A percentile compares a stretch with the other conserved stretches of the same genome.
phyloP scores from a whole-genome alignment of 2,329 filamentous ascomycete species.

The Xylogone sp. region DNA sequence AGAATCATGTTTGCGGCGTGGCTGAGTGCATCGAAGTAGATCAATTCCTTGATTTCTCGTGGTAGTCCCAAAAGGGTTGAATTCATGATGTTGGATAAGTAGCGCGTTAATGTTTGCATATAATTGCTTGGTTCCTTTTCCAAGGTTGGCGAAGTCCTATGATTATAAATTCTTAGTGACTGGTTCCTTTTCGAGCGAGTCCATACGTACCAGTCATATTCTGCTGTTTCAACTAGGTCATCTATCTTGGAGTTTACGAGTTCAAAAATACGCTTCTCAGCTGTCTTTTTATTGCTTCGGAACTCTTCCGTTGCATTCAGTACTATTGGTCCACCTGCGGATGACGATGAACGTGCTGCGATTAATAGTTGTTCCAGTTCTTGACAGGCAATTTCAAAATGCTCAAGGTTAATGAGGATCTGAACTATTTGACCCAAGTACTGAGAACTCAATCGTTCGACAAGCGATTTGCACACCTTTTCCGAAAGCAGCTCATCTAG shows the following conservation, averaged over 20 bases:
- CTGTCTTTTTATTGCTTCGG: slow-evolving; percentile 85
- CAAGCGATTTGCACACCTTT: slow-evolving; percentile 86
- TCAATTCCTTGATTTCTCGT: slow-evolving; percentile 92
- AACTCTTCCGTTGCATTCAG: slow-evolving; percentile 85
- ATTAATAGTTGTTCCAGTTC: slow-evolving; percentile 86
- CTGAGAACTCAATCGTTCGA: slow-evolving; percentile 84
- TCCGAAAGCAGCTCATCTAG: slow-evolving; percentile 92
- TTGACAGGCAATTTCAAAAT: slow-evolving; percentile 90
- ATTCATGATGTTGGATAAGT: slow-evolving; percentile 94
- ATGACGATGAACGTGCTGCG: slow-evolving; percentile 76
- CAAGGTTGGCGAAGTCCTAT: slow-evolving; percentile 52
- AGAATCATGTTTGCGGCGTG: slow-evolving; percentile 87
- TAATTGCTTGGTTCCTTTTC: slow-evolving; percentile 81
- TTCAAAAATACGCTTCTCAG: slow-evolving; percentile 97
- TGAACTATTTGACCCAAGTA: slow-evolving; percentile 98
- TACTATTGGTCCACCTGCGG: slow-evolving; percentile 74
- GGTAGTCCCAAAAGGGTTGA: slow-evolving; percentile 91
- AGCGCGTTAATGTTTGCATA: slow-evolving; percentile 90
- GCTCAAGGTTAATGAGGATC: slow-evolving; percentile 94
- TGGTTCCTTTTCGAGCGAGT: neutral
- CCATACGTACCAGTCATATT: slow-evolving; percentile 78
- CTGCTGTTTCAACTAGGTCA: slow-evolving; percentile 91
- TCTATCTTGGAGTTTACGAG: slow-evolving; percentile 98
- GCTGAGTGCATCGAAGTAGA: slow-evolving; percentile 93
- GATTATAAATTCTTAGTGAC: slow-evolving; percentile 18